Evolutionary conservation across 345 rosid genomes (phyloP), one percentile per base, ranked within the genome.

Genomic region (Rhodamnia rubescens): DNA sequence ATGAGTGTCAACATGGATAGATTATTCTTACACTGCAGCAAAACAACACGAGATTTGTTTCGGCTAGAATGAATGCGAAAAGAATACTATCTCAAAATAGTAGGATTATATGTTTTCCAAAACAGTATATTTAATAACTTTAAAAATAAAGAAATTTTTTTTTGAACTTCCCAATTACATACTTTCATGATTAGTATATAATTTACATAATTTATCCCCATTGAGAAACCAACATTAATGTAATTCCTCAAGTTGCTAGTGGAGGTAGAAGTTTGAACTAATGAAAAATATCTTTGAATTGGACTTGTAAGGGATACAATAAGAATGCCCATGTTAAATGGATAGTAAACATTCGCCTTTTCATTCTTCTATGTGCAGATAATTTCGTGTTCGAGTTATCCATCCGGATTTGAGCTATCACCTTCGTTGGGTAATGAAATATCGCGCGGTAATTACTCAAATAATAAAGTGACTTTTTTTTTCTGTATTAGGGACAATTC

Each of bases 361-460:
- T 1, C 22, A 29, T 64, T 64, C 22, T 29, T 15, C 8, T 0
- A 1, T 1, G 0, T 15, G 11, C 18, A 15, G 7, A 29, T 0
- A 61, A 29, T 1, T 29, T 29, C 1, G 0, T 8, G 15, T 64
- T 29, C 16, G 11, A 64, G 22, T 32, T 64, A 29, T 32, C 11
- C 44, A 8, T 64, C 29, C 29, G 9, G 9, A 61, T 15, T 15
- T 64, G 42, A 29, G 75, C 75, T 3, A 64, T 8, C 74, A 29
- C 42, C 42, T 0, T 61, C 4, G 15, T 29, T 29, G 42, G 11
- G 4, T 14, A 27, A 1, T 42, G 5, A 61, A 61, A 61, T 61
- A 61, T 14, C 22, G 32, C 1, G 1, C 0, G 1, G 32, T 3
- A 8, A 29, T 29, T 15, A 29, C 42, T 16, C 11, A 1, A 61